phyloP scores from a whole-genome alignment of 2,329 filamentous ascomycete species.

The Verticillium longisporum region DNA sequence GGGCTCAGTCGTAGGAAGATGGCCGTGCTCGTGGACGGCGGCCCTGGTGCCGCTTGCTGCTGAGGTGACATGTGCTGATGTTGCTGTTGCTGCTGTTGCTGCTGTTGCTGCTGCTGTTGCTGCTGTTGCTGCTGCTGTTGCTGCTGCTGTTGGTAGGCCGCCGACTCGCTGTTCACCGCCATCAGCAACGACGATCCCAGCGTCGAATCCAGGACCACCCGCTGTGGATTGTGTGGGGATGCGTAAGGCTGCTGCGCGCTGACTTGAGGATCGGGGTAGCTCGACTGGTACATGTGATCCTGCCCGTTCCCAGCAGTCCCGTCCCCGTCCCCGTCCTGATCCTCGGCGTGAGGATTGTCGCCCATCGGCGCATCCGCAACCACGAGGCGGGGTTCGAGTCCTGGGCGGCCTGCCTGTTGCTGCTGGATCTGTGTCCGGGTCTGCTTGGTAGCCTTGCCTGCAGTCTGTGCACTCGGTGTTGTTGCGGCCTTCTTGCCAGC shows the following conservation, averaged over 20 bases:
- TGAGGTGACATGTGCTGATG: slow-evolving; percentile 17
- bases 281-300: background rate
- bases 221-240: background rate
- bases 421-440: background rate
- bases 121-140: slow-evolving; percentile 19
- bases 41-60: slow-evolving; percentile 4
- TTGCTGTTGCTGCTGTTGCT: slow-evolving; percentile 4
- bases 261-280: background rate
- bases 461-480: background rate
- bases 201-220: slow-evolving; percentile 23
- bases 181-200: slow-evolving; percentile 32
- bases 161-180: slow-evolving; percentile 26
- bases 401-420: background rate
- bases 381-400: background rate
- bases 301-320: background rate
- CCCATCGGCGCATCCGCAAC: background rate
- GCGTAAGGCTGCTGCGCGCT: background rate
- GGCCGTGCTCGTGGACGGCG: slow-evolving; percentile 31
- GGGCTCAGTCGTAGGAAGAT: slow-evolving; percentile 66
- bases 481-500: background rate
- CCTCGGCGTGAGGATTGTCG: background rate
- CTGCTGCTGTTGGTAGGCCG: slow-evolving; percentile 24
- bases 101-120: slow-evolving; percentile 17
- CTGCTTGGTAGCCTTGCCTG: background rate
- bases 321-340: background rate